Evolutionary conservation across 75 land plant genomes (phyloP).

Genomic region (Sequoia sempervirens): DNA sequence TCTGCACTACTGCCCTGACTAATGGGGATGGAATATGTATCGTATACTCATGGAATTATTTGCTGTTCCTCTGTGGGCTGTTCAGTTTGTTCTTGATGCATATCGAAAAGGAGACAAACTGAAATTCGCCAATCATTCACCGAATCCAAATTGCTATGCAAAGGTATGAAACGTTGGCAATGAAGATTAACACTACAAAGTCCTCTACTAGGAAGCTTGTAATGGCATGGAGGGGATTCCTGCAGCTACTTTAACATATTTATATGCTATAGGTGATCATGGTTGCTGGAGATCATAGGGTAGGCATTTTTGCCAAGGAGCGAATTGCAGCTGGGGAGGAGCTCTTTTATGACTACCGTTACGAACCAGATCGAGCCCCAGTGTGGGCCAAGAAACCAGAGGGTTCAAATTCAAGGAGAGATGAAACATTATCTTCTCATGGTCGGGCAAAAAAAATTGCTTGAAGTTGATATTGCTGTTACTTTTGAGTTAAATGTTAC

Average conservation of each 20-base stretch:
- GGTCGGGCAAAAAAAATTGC: conserved; percentile 85
- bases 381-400: conserved; percentile 88
- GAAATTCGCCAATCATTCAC: conserved; percentile 95
- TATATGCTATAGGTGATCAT: conserved; percentile 63
- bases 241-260: background rate
- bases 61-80: background rate
- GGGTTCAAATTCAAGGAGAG: conserved; percentile 52
- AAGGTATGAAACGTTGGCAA: conserved; percentile 46
- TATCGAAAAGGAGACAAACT: conserved; percentile 94
- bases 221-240: background rate
- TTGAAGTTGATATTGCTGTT: conserved; percentile 7
- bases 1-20: background rate
- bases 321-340: conserved; percentile 85
- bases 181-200: background rate
- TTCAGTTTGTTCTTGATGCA: conserved; percentile 90
- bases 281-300: conserved; percentile 98
- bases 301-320: conserved; percentile 95
- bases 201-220: background rate
- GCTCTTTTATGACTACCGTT: conserved; percentile 93
- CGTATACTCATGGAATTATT: background rate
- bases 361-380: conserved; percentile 86
- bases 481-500: background rate
- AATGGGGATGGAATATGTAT: background rate
- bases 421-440: conserved; percentile 46
- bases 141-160: conserved; percentile 91